A percentile compares a stretch with the other conserved stretches of the same genome.
These are phyloP conservation scores for Pleurotus giganteus DNA, from an alignment of 768 basidiomycete species.

Conservation along the genomic window DNA sequence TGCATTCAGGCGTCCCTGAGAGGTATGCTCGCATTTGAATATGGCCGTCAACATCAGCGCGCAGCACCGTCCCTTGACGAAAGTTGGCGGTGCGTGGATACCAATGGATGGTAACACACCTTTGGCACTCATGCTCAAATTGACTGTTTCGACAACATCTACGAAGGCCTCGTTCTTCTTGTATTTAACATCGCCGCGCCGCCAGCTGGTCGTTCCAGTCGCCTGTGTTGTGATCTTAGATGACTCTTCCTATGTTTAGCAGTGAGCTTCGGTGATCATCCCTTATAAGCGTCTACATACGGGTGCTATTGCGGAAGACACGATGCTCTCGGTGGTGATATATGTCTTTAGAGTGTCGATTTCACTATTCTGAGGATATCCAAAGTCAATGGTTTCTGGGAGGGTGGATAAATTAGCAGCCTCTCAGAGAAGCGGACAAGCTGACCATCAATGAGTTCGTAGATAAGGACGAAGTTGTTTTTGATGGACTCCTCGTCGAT, in stretches of 20 bases:
- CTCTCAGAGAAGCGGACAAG: slow-evolving; percentile 4
- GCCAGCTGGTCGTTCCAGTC: slow-evolving; percentile 95
- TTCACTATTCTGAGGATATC: slow-evolving; percentile 98
- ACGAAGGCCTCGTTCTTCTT: slow-evolving; percentile 99
- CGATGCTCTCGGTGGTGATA: slow-evolving; percentile 96
- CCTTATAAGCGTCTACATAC: slow-evolving; percentile 39
- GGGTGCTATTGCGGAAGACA: slow-evolving; percentile 79
- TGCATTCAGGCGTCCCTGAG: slow-evolving; percentile 96
- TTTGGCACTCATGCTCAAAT: slow-evolving; percentile 96
- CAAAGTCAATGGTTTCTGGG: slow-evolving; percentile 94
- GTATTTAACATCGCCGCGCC: slow-evolving; percentile 94
- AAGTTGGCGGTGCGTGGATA: slow-evolving; percentile 8
- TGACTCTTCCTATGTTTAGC: slow-evolving; percentile 77
- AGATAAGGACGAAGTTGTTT: slow-evolving; percentile 98
- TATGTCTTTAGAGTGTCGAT: slow-evolving; percentile 97
- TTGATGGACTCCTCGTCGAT: slow-evolving; percentile 97
- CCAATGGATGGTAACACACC: slow-evolving; percentile 42
- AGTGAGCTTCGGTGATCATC: not conserved
- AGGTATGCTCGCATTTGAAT: slow-evolving; percentile 98
- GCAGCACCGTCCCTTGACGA: slow-evolving; percentile 70
- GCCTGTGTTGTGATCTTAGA: slow-evolving; percentile 97
- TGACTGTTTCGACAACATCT: slow-evolving; percentile 97
- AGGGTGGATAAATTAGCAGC: not conserved
- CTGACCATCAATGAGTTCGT: slow-evolving; percentile 95
- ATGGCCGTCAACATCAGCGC: slow-evolving; percentile 98